phyloP scores from a whole-genome alignment of 2,329 filamentous ascomycete species.

The Fusarium coicis region DNA sequence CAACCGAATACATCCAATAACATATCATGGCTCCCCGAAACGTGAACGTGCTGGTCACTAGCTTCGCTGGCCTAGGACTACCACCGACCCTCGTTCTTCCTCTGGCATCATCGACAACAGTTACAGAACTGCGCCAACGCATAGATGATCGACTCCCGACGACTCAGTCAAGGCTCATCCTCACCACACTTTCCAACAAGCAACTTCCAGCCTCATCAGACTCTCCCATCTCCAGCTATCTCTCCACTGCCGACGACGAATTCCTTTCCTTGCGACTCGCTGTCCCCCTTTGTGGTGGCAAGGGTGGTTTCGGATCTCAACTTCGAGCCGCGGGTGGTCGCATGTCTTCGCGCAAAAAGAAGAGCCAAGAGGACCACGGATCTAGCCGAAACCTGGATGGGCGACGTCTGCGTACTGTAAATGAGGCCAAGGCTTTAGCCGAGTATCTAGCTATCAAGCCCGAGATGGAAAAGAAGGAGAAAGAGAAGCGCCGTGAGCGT shows the following conservation, averaged over 20 bases:
- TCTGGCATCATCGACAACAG: slow-evolving; percentile 70
- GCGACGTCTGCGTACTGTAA: slow-evolving; percentile 87
- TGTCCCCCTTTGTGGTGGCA: slow-evolving; percentile 86
- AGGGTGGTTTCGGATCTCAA: slow-evolving; percentile 97
- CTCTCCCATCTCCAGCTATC: slow-evolving; percentile 68
- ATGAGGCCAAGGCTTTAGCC: slow-evolving; percentile 93
- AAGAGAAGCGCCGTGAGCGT: slow-evolving; percentile 82
- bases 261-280: slow-evolving; percentile 87
- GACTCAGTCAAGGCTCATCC: slow-evolving; percentile 70
- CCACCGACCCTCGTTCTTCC: slow-evolving; percentile 86
- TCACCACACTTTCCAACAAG: slow-evolving; percentile 85
- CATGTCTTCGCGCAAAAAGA: slow-evolving; percentile 96
- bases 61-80: slow-evolving; percentile 83
- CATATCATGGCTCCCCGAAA: slow-evolving; percentile 66
- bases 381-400: slow-evolving; percentile 96
- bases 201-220: slow-evolving; percentile 68
- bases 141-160: slow-evolving; percentile 71
- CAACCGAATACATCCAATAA: background rate
- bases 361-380: slow-evolving; percentile 84
- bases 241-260: slow-evolving; percentile 67
- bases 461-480: slow-evolving; percentile 95
- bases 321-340: slow-evolving; percentile 95
- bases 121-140: slow-evolving; percentile 72
- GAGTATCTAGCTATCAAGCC: slow-evolving; percentile 96
- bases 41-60: slow-evolving; percentile 86